These are phyloP conservation scores for Pestalotiopsis sp. DNA, from an alignment of 2,329 filamentous ascomycete genomes.

Conservation along the genomic window DNA sequence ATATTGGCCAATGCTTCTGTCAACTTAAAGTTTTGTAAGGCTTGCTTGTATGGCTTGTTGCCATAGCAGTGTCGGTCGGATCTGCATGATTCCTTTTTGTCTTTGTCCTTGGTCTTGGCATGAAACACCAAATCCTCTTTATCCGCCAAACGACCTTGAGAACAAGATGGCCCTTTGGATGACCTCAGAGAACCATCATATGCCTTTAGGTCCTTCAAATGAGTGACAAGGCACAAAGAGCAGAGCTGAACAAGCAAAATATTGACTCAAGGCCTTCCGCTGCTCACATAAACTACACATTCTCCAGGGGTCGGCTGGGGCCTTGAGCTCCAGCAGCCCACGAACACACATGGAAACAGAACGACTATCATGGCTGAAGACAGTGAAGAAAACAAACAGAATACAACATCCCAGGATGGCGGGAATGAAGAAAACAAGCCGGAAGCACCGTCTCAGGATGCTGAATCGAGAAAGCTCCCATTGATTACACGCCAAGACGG, in stretches of 20 bases:
- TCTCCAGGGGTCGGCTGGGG: background rate
- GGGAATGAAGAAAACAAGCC: background rate
- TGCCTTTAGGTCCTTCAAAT: background rate
- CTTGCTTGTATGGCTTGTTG: background rate
- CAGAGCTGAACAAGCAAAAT: background rate
- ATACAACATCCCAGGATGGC: background rate
- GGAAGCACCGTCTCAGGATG: background rate
- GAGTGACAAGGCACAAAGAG: background rate
- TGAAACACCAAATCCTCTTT: background rate
- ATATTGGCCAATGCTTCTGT: background rate
- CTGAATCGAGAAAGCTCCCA: background rate
- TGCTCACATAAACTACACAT: background rate
- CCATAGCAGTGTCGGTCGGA: background rate
- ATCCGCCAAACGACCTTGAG: background rate
- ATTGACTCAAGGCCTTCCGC: background rate
- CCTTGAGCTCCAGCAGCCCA: background rate
- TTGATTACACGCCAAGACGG: constrained; percentile 1
- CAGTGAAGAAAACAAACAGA: background rate
- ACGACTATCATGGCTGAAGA: background rate
- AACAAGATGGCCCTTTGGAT: background rate
- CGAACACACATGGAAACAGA: background rate
- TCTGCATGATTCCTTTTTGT: background rate
- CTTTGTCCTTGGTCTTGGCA: background rate
- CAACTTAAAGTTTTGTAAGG: background rate
- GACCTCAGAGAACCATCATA: background rate